Evolutionary conservation across 2,329 filamentous ascomycete genomes (phyloP), one percentile per base, ranked within the genome.

Genomic region (Aspergillus thermomutatus): DNA sequence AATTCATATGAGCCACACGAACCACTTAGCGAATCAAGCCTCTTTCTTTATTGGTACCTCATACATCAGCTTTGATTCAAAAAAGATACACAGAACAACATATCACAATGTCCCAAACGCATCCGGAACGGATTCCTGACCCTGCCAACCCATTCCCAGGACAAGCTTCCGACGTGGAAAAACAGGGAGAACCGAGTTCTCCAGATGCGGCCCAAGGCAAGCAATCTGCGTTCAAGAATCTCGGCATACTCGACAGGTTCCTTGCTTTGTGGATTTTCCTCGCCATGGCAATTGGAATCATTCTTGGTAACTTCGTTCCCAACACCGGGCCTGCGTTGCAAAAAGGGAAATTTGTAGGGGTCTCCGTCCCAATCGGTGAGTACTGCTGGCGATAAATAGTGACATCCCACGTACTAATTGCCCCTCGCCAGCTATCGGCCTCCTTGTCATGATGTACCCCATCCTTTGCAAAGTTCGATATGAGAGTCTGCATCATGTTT

Each of bases 371-470:
- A 0, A 89, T 89, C 46, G 84, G 84, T 84, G 70, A 52, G 77
- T 56, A 31, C 31, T 52, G 65, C 27, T 68, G 43, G 17, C 64
- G 61, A 14, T 7, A 26, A 3, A 6, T 3, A 5, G 37, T 21
- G 4, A 1, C 9, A n/a, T 23, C 50, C 23, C 9, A 17, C 34
- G 31, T 46, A 43, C 26, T 57, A 27, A 50, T 46, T 27, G n/a
- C 17, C 3, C 19, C 17, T 52, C n/a, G 23, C 5, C 46, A 90
- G 90, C 91, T 1, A 77, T 95, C 49, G 91, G 92, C 0, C 77
- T 96, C 0, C 80, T 96, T 0, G 87, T 95, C 37, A 96, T 96
- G 91, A 96, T 96, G 91, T 96, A 94, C 66, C 92, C 91, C 0
- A 95, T 96, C 56, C 78, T 96, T 0, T 95, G 91, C 81, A 95